These are phyloP conservation scores for Ceratobasidium sp. DNA, from an alignment of 1,284 basidiomycete species.

Conservation along the genomic window DNA sequence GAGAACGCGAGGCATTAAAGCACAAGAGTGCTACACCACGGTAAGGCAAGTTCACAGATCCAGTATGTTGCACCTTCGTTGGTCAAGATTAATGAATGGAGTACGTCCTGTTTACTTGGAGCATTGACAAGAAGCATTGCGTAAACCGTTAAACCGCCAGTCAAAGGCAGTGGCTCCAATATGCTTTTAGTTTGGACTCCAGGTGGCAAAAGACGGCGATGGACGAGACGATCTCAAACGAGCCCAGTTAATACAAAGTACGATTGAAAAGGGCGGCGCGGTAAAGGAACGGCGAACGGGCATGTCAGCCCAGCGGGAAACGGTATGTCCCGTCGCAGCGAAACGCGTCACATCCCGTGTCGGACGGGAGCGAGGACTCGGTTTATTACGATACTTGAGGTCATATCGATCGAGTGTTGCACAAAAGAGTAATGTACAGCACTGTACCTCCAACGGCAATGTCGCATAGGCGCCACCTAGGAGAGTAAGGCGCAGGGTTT, in stretches of 20 bases:
- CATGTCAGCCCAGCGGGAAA: neutral
- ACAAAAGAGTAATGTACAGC: neutral
- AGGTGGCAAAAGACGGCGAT: neutral
- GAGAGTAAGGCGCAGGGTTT: constrained; percentile 13
- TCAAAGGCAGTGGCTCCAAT: neutral
- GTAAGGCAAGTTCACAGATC: neutral
- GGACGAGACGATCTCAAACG: neutral
- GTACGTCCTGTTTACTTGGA: neutral
- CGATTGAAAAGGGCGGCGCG: neutral
- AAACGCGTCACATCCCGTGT: neutral
- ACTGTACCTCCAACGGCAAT: constrained; percentile 8
- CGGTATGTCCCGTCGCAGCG: neutral
- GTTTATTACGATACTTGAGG: neutral
- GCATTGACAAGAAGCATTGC: neutral
- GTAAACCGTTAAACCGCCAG: neutral
- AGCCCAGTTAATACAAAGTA: neutral
- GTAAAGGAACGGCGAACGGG: neutral
- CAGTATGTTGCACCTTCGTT: neutral
- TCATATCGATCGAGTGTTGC: neutral
- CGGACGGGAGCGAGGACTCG: neutral
- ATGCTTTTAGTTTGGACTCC: neutral
- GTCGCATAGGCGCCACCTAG: neutral
- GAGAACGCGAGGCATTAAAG: neutral
- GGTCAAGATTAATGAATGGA: neutral
- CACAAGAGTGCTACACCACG: too few relatives aligned